Conservation (phyloP, 345 rosid species). For the Camelina sativa region DNA sequence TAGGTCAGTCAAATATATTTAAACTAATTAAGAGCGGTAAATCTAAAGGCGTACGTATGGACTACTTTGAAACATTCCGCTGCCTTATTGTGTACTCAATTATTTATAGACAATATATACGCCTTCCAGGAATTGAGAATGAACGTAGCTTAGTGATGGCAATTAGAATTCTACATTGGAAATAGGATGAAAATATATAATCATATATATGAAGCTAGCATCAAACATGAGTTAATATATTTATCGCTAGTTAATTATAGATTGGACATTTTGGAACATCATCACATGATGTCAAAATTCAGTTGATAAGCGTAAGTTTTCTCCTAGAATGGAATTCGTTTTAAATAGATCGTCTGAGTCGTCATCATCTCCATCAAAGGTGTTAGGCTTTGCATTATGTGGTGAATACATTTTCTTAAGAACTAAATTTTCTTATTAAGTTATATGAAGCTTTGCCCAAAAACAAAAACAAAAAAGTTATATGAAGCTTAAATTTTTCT, state of each 20-base stretch:
- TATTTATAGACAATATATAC: background rate
- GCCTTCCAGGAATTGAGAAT: background rate
- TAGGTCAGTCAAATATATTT: slow-evolving; percentile 31
- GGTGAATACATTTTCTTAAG: background rate
- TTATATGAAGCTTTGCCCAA: too few species aligned
- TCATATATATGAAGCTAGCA: background rate
- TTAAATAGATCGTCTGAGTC: background rate
- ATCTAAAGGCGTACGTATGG: slow-evolving; percentile 11
- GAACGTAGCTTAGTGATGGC: background rate
- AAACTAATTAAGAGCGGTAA: background rate
- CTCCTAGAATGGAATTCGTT: too few species aligned
- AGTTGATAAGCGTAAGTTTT: background rate
- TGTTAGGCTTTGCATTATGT: background rate
- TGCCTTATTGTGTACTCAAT: slow-evolving; percentile 3
- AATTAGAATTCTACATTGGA: background rate
- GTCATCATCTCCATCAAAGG: background rate
- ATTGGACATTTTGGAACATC: background rate
- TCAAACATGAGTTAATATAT: background rate
- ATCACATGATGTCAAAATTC: background rate
- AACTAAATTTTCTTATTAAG: too few species aligned
- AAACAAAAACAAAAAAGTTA: too few species aligned
- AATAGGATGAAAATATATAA: background rate
- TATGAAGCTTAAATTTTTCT: too few species aligned
- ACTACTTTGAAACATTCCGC: slow-evolving; percentile 40
- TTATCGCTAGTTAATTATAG: background rate